Percentiles rank a stretch among this genome's conserved stretches.
Conservation (phyloP, 73 alveolate genomes). For the Tetrahymena borealis region DNA sequence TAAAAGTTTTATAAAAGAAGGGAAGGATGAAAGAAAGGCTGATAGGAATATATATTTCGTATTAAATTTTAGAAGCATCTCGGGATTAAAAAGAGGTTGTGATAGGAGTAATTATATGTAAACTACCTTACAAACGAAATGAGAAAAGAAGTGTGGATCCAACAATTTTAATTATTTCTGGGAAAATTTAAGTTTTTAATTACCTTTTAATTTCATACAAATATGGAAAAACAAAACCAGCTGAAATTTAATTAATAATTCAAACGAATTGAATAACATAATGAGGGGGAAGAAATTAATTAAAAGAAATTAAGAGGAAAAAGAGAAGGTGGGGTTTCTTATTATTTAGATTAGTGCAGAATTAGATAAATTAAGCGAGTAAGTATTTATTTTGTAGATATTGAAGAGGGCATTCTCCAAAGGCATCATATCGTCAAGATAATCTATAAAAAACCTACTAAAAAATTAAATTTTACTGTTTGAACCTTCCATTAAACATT, state of each 20-base stretch:
- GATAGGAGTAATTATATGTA: not conserved
- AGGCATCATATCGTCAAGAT: no score
- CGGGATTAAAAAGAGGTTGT: not conserved
- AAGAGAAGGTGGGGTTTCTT: not conserved
- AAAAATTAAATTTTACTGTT: no score
- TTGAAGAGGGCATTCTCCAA: not conserved
- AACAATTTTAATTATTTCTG: not conserved
- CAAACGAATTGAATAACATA: not conserved
- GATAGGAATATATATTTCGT: no score
- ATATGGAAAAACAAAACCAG: not conserved
- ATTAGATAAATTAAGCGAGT: slow-evolving; percentile 1
- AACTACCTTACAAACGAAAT: not conserved
- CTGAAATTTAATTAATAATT: not conserved
- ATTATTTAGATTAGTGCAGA: not conserved
- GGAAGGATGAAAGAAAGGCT: no score
- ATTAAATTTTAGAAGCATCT: not conserved
- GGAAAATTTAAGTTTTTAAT: not conserved
- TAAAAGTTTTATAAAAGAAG: no score
- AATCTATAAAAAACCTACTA: no score
- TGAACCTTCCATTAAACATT: no score
- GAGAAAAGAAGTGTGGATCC: not conserved
- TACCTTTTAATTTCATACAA: not conserved
- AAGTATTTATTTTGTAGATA: not conserved
- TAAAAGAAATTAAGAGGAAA: not conserved
- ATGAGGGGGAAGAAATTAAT: not conserved